A percentile compares a stretch with the other conserved stretches of the same genome.
Evolutionary conservation across 495 filamentous ascomycete genomes (phyloP).

Genomic region (Sporormia fimetaria): DNA sequence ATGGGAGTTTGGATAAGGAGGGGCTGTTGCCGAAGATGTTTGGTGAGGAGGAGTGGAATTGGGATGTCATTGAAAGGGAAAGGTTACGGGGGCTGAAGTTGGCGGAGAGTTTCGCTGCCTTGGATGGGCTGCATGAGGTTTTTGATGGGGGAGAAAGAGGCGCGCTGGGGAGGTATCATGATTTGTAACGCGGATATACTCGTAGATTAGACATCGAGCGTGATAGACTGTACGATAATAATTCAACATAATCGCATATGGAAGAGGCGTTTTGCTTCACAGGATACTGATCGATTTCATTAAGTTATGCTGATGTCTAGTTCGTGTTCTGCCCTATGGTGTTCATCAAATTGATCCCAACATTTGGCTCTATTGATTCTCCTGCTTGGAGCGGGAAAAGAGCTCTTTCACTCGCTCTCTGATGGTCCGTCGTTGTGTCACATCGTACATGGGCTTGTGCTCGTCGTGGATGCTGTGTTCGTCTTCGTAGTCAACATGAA

Average conservation of each 20-base stretch:
- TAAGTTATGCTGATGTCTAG: no score
- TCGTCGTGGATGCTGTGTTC: conserved; percentile 40
- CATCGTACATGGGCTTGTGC: conserved; percentile 44
- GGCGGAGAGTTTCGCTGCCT: conserved; percentile 29
- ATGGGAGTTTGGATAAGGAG: conserved; percentile 11
- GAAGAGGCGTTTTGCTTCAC: not conserved
- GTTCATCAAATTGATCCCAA: no score
- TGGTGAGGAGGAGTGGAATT: conserved; percentile 29
- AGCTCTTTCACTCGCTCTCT: conserved; percentile 19
- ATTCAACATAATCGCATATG: no score
- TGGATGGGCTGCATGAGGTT: conserved; percentile 32
- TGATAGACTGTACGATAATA: no score
- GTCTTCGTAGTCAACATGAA: conserved; percentile 43
- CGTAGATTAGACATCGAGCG: not conserved
- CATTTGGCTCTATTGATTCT: no score
- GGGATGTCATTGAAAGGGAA: conserved; percentile 34
- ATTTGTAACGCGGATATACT: conserved; percentile 16
- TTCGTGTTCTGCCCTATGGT: no score
- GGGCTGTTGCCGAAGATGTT: conserved; percentile 5
- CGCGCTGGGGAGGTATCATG: conserved; percentile 32
- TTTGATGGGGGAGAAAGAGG: conserved; percentile 28
- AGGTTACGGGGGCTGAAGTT: conserved; percentile 30
- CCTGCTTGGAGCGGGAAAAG: conserved; percentile 6
- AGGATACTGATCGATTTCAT: no score
- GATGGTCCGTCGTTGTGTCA: conserved; percentile 14